These are phyloP conservation scores for Erysimum cheiranthoides DNA, from an alignment of 345 rosid species.

Conservation along the genomic window DNA sequence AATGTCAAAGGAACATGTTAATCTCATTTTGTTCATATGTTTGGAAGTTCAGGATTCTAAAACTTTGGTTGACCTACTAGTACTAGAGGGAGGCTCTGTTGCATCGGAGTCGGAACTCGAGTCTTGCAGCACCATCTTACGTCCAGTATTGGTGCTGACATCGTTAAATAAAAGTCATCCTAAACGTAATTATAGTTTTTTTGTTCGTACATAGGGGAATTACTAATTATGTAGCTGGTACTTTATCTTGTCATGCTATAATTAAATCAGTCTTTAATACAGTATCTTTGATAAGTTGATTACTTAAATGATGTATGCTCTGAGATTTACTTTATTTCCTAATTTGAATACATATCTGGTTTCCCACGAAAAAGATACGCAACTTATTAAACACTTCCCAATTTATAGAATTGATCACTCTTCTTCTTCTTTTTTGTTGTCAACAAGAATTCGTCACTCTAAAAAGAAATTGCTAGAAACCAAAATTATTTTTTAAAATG, in stretches of 20 bases:
- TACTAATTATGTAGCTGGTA: neutral
- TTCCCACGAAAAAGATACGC: neutral
- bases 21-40: neutral
- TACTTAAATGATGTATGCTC: neutral
- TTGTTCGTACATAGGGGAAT: neutral
- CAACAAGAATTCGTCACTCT: neutral
- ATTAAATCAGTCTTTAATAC: neutral
- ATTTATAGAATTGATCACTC: neutral
- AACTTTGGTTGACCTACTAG: neutral
- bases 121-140: neutral
- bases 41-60: neutral
- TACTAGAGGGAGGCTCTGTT: neutral
- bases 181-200: neutral
- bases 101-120: neutral
- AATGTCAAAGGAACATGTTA: neutral
- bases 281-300: constrained; percentile 5
- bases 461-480: neutral
- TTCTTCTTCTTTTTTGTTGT: too few relatives aligned
- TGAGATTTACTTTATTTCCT: constrained; percentile 21
- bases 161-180: neutral
- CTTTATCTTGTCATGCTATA: constrained; percentile 11
- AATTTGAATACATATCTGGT: neutral
- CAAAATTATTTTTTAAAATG: neutral
- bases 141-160: neutral
- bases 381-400: neutral